These are phyloP conservation scores for Trichoderma gamsii DNA, from an alignment of 495 filamentous ascomycete genomes.

Conservation along the genomic window DNA sequence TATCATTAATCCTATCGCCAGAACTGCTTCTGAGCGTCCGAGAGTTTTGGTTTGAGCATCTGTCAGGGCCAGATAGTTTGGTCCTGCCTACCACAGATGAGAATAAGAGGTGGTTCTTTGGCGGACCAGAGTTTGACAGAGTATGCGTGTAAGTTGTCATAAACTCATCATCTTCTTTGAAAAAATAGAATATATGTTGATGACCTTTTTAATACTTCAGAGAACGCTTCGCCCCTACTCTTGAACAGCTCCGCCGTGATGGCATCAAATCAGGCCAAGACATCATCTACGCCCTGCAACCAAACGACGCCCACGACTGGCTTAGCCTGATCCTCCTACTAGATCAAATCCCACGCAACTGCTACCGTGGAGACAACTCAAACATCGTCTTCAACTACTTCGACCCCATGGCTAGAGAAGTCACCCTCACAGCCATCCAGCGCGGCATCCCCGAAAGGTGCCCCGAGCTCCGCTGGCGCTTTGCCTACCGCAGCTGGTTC, in stretches of 20 bases:
- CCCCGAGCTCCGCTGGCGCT: slow-evolving; percentile 17
- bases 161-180: not conserved
- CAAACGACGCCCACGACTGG: slow-evolving; percentile 19
- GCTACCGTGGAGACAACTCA: slow-evolving; percentile 17
- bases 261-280: slow-evolving; percentile 11
- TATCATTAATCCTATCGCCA: slow-evolving; percentile 13
- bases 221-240: slow-evolving; percentile 8
- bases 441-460: slow-evolving; percentile 16
- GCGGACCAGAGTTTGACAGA: slow-evolving; percentile 10
- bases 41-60: slow-evolving; percentile 14
- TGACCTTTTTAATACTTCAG: not conserved
- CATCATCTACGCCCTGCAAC: slow-evolving; percentile 17
- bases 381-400: slow-evolving; percentile 22
- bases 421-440: slow-evolving; percentile 18
- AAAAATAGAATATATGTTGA: not conserved
- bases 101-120: slow-evolving; percentile 14
- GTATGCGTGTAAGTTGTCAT: slow-evolving; percentile 10
- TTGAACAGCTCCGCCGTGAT: not conserved
- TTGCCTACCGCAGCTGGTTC: slow-evolving; percentile 21
- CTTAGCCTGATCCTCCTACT: slow-evolving; percentile 22
- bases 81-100: not conserved
- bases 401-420: slow-evolving; percentile 19
- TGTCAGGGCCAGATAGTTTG: not conserved
- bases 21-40: slow-evolving; percentile 3
- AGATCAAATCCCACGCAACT: slow-evolving; percentile 25